Conservation (phyloP, 495 filamentous ascomycete species). For the Friedmanniomyces simplex region DNA sequence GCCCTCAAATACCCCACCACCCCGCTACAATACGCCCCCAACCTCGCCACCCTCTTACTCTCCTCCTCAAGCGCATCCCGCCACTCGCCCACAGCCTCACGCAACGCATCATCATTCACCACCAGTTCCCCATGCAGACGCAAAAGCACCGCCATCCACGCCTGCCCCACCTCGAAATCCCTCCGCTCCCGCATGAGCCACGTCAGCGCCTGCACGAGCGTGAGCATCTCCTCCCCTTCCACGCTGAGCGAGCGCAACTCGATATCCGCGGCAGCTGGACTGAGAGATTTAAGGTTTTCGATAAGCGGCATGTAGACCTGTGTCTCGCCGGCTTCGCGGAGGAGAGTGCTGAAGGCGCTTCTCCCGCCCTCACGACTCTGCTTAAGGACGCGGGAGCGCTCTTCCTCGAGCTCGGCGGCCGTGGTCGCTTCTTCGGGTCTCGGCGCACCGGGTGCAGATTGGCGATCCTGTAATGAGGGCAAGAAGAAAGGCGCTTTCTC, state of each 20-base stretch:
- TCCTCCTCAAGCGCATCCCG: constrained; percentile 48
- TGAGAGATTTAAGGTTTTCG: constrained; percentile 62
- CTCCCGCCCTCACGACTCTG: constrained; percentile 4
- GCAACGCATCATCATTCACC: constrained; percentile 23
- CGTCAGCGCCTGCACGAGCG: constrained; percentile 69
- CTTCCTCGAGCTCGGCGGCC: constrained; percentile 32
- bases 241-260: constrained; percentile 28
- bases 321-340: constrained; percentile 39
- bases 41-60: constrained; percentile 53
- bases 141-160: constrained; percentile 92
- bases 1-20: constrained; percentile 82
- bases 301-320: constrained; percentile 47
- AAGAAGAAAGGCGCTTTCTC: constrained; percentile 97
- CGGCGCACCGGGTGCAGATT: constrained; percentile 1
- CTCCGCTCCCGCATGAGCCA: constrained; percentile 49
- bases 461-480: constrained; percentile 44
- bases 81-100: constrained; percentile 26
- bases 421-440: constrained; percentile 15
- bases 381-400: constrained; percentile 44
- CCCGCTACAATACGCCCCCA: constrained; percentile 80
- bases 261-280: constrained; percentile 65
- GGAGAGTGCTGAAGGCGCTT: constrained; percentile 48
- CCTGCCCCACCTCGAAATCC: constrained; percentile 89
- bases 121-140: constrained; percentile 59
- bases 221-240: constrained; percentile 43